Evolutionary conservation across 164 flowering plant genomes (phyloP).

Genomic region (Magnolia changhungtana): DNA sequence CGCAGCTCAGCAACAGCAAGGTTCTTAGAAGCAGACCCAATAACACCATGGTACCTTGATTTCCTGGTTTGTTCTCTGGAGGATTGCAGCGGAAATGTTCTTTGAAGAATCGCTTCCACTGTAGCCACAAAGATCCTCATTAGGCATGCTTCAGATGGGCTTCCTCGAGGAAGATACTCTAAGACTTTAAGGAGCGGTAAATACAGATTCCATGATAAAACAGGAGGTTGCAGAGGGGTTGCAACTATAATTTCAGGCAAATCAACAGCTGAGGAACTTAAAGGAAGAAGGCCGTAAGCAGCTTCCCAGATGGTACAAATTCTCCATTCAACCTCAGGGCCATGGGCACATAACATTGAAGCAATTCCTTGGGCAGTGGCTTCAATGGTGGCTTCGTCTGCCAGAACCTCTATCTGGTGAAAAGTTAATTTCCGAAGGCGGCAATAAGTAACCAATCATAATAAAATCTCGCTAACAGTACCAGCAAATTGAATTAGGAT

Average conservation of each 20-base stretch:
- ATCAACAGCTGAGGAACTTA: conserved; percentile 83
- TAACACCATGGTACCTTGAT: conserved; percentile 41
- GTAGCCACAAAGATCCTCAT: conserved; percentile 97
- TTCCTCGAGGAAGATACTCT: conserved; percentile 96
- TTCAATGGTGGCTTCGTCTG: conserved; percentile 88
- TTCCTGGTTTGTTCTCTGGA: conserved; percentile 52
- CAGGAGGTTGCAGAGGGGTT: conserved; percentile 86
- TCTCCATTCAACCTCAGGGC: conserved; percentile 99
- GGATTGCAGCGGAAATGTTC: conserved; percentile 79
- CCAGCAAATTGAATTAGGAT: background rate
- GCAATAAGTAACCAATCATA: conserved; percentile 2
- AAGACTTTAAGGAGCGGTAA: conserved; percentile 91
- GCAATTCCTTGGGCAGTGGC: conserved; percentile 99
- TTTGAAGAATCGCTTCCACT: conserved; percentile 82
- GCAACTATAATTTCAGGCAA: conserved; percentile 93
- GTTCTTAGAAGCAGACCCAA: conserved; percentile 73
- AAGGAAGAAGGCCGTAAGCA: conserved; percentile 89
- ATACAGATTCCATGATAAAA: conserved; percentile 89
- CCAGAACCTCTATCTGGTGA: conserved; percentile 71
- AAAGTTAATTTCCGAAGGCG: conserved; percentile 2
- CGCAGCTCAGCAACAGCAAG: conserved; percentile 96
- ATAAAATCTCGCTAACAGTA: background rate
- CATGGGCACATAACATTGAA: conserved; percentile 97
- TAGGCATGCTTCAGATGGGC: conserved; percentile 96
- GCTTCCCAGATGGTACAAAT: conserved; percentile 99